Evolutionary conservation across 805 yeast species (phyloP), one percentile per base, ranked within the genome.

Genomic region (Candida insectorum): DNA sequence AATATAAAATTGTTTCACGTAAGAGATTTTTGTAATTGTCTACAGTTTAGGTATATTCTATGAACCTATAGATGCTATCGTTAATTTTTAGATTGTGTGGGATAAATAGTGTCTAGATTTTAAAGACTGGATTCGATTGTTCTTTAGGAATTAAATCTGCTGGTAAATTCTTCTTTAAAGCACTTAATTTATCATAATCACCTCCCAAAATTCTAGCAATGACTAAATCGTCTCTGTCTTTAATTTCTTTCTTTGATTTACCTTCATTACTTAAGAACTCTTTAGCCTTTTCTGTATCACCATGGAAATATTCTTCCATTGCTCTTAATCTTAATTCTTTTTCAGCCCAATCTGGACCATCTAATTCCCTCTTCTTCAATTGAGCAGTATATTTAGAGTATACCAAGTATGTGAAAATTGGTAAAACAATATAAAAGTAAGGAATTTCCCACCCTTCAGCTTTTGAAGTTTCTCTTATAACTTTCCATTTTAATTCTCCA

Each of bases 361-460:
- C 69, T 24, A 44, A 40, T 30, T 57, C 67, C 47, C 70, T 56
- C 46, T 54, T 54, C 46, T 54, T 54, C 61, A 58, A 56, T 48
- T 66, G 70, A 18, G 69, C 54, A 28, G 70, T 63, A 54, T 66
- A 65, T 53, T 66, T 66, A 40, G 70, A 54, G 48, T 66, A 77
- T 34, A 78, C 65, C 28, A 83, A 60, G 43, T 78, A 65, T 30
- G 76, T 63, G 52, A 82, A 66, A 16, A 79, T 77, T 13, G 95
- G 95, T 39, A 85, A 73, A 45, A 81, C 82, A 35, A 80, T 65
- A 58, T 73, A 81, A 62, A 80, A 85, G 49, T 80, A 78, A 35
- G 84, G 69, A 43, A 69, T 67, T 55, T 86, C 95, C 95, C 95
- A 85, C 30, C 94, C 94, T 63, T 85, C 94, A 23, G 71, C 71